Percentiles rank a stretch among this genome's conserved stretches.
These are phyloP conservation scores for Diaporthe humulicola DNA, from an alignment of 2,329 filamentous ascomycete species.

Conservation along the genomic window DNA sequence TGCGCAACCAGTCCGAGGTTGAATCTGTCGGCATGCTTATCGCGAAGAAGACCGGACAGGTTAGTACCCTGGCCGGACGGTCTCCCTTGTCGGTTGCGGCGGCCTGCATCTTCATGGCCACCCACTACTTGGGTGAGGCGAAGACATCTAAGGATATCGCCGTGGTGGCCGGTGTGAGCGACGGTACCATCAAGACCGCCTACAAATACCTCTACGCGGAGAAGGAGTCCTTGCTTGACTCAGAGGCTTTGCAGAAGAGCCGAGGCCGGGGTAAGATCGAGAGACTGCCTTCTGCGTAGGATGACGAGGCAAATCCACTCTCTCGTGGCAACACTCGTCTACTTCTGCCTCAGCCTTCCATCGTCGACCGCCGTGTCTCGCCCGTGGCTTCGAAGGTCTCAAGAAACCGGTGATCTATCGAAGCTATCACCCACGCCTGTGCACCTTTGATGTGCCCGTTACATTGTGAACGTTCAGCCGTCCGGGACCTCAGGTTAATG, in stretches of 20 bases:
- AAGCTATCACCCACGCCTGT: not conserved
- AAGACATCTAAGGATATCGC: conserved; percentile 91
- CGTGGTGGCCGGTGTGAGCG: conserved; percentile 87
- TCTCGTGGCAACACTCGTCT: not conserved
- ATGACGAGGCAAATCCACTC: not conserved
- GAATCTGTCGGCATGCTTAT: conserved; percentile 85
- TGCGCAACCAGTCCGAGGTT: conserved; percentile 78
- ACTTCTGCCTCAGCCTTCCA: not conserved
- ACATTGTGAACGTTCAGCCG: not conserved
- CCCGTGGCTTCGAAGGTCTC: not conserved
- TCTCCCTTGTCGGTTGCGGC: conserved; percentile 95
- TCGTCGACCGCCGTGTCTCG: not conserved
- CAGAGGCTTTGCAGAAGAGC: conserved; percentile 38
- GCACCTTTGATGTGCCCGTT: not conserved
- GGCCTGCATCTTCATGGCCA: conserved; percentile 97
- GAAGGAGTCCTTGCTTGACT: conserved; percentile 37
- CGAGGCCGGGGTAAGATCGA: conserved; percentile 76
- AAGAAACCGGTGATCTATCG: not conserved
- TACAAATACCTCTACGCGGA: conserved; percentile 88
- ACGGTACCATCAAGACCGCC: conserved; percentile 95
- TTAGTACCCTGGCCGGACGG: conserved; percentile 88
- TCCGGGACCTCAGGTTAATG: not conserved
- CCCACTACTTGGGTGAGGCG: conserved; percentile 84
- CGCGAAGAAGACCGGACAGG: conserved; percentile 81
- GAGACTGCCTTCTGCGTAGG: conserved; percentile 69